Evolutionary conservation across 306 rosid species (phyloP), one percentile per base, ranked within the genome.

Genomic region (Fagus sylvatica): DNA sequence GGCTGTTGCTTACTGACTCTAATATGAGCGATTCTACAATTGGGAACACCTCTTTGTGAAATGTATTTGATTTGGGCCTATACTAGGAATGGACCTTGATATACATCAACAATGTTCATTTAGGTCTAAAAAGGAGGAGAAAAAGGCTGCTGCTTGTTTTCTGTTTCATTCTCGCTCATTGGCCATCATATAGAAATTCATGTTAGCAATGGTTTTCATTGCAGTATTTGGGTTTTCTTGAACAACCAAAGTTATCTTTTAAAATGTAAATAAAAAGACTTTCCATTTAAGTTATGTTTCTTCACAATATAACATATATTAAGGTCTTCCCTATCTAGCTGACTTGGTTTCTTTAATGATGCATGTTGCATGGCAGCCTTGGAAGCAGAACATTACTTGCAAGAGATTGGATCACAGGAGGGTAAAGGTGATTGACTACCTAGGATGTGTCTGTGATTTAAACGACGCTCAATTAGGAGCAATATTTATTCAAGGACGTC

Each of bases 281-380:
- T n/a, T 33, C 30, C 15, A 1, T 10, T 30, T 10, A 30, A 59
- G 65, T 59, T 28, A 4, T 59, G 65, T 0, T 59, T 33, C 32
- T 33, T 61, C 2, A 32, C 22, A 61, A 41, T 33, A 33, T 13
- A n/a, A n/a, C n/a, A 33, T 13, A 41, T 15, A 61, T 61, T 13
- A 68, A 2, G 41, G 30, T 68, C 33, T 42, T 48, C 12, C 0
- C 11, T 2, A 13, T 6, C 51, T 19, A 6, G 34, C 19, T 34
- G 7, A 32, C 62, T 72, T 37, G 28, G 7, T 49, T 51, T 56
- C 36, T 15, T 17, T 67, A n/a, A 19, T 74, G 72, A 70, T 80
- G 85, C 90, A 93, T 95, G 98, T 65, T 93, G 98, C 88, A 93
- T 89, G 98, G 93, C 98, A n/a, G 97, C 98, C 34, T 84, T 93